Conservation (phyloP, 148 eudicot genomes). For the Vaccinium myrtillus region DNA sequence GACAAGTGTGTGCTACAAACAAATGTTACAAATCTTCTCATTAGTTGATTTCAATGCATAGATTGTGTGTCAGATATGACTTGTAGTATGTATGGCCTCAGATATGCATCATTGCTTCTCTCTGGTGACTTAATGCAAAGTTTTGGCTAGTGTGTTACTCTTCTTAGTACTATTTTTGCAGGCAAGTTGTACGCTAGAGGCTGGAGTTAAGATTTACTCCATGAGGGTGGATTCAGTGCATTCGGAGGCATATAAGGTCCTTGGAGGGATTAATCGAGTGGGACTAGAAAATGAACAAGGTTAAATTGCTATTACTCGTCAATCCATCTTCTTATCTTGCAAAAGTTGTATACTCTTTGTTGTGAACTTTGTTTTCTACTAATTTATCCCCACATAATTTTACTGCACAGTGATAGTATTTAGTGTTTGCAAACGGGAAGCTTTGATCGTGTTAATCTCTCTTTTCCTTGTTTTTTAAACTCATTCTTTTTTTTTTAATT, state of each 20-base stretch:
- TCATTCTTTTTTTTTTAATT: too few species aligned
- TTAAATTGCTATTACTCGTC: constrained; percentile 2
- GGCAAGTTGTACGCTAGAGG: constrained; percentile 98
- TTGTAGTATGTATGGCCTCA: neutral
- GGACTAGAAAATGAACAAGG: constrained; percentile 76
- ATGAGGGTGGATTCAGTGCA: constrained; percentile 95
- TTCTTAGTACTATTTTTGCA: constrained; percentile 10
- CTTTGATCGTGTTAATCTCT: neutral
- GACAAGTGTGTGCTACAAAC: neutral
- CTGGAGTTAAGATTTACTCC: constrained; percentile 95
- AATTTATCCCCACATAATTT: neutral
- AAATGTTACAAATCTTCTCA: neutral
- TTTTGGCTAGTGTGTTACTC: neutral
- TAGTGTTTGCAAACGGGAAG: neutral
- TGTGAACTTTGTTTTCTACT: neutral
- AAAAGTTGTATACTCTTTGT: neutral
- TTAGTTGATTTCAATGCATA: neutral
- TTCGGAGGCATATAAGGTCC: constrained; percentile 97
- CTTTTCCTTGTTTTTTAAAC: neutral
- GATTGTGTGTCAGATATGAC: neutral
- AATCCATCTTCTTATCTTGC: neutral
- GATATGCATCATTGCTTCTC: constrained; percentile 2
- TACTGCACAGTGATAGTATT: neutral
- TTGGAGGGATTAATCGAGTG: constrained; percentile 91
- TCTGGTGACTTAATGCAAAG: neutral